A percentile compares a stretch with the other conserved stretches of the same genome.
These are phyloP conservation scores for Hericium erinaceus DNA, from an alignment of 768 basidiomycete species.

Conservation along the genomic window DNA sequence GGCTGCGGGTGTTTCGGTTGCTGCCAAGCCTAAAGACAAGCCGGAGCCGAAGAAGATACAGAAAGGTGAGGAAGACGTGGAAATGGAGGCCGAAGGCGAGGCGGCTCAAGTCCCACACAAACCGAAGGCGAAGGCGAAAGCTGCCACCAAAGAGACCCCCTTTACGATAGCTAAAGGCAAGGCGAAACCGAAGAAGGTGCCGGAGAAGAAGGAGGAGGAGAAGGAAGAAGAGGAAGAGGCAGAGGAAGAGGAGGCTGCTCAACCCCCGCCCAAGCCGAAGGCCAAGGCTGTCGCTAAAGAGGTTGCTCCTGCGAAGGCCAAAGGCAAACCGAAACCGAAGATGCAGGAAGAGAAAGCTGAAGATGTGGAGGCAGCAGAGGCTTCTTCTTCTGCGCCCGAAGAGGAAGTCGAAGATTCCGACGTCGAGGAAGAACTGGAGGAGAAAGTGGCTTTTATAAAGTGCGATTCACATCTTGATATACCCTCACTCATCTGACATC, in stretches of 20 bases:
- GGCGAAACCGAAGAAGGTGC: background rate
- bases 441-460: slow-evolving; percentile 58
- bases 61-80: slow-evolving; percentile 9
- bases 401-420: slow-evolving; percentile 22
- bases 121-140: background rate
- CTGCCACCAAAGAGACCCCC: background rate
- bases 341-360: background rate
- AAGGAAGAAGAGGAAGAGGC: slow-evolving; percentile 11
- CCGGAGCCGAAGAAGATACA: background rate
- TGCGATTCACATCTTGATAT: slow-evolving; percentile 21
- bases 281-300: background rate
- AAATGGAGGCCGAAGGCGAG: background rate
- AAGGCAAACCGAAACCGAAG: background rate
- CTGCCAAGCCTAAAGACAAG: slow-evolving; percentile 2
- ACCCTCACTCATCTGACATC: background rate
- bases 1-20: background rate
- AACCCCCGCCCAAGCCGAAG: background rate
- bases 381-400: slow-evolving; percentile 17
- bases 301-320: background rate
- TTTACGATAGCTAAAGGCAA: background rate
- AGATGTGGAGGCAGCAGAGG: slow-evolving; percentile 7
- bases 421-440: slow-evolving; percentile 34
- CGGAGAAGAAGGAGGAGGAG: slow-evolving; percentile 8
- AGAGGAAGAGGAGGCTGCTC: slow-evolving; percentile 1
- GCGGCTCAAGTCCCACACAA: background rate